These are phyloP conservation scores for Neodidymelliopsis sp. DNA, from an alignment of 2,329 filamentous ascomycete genomes.

Conservation along the genomic window DNA sequence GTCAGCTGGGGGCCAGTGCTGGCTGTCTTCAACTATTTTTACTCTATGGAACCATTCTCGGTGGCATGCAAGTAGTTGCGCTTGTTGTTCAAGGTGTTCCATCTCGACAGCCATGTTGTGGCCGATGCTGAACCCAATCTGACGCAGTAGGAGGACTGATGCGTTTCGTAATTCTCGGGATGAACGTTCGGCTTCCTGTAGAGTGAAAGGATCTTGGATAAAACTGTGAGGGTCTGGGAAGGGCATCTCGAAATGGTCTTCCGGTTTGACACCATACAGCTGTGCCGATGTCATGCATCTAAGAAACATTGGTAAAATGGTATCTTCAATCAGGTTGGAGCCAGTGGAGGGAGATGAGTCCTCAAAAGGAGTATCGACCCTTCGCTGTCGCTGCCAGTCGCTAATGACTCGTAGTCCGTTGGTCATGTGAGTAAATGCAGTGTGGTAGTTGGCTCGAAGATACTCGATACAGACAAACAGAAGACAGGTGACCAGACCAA, in stretches of 20 bases:
- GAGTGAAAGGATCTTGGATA: constrained; percentile 1
- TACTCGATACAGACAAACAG: constrained; percentile 56
- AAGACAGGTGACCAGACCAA: constrained; percentile 54
- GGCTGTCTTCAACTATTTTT: constrained; percentile 9
- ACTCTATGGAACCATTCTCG: constrained; percentile 21
- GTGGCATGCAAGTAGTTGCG: constrained; percentile 24
- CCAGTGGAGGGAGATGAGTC: not conserved
- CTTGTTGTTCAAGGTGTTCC: constrained; percentile 16
- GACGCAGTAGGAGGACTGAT: constrained; percentile 20
- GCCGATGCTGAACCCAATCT: constrained; percentile 5
- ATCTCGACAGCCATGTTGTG: not conserved
- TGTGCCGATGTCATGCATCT: constrained; percentile 27
- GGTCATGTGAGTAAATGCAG: constrained; percentile 53
- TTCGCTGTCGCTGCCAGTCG: constrained; percentile 16
- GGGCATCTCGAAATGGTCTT: constrained; percentile 15
- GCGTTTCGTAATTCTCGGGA: constrained; percentile 33
- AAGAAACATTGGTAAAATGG: constrained; percentile 32
- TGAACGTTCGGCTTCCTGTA: constrained; percentile 27
- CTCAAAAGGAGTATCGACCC: not conserved
- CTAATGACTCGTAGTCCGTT: constrained; percentile 52
- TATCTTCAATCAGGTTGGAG: constrained; percentile 20
- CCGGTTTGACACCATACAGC: constrained; percentile 25
- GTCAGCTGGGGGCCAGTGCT: constrained; percentile 20
- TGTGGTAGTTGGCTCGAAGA: constrained; percentile 51
- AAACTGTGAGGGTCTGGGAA: constrained; percentile 6